These are phyloP conservation scores for Crithidia bombi DNA, from an alignment of 208 protist genomes.

Conservation along the genomic window DNA sequence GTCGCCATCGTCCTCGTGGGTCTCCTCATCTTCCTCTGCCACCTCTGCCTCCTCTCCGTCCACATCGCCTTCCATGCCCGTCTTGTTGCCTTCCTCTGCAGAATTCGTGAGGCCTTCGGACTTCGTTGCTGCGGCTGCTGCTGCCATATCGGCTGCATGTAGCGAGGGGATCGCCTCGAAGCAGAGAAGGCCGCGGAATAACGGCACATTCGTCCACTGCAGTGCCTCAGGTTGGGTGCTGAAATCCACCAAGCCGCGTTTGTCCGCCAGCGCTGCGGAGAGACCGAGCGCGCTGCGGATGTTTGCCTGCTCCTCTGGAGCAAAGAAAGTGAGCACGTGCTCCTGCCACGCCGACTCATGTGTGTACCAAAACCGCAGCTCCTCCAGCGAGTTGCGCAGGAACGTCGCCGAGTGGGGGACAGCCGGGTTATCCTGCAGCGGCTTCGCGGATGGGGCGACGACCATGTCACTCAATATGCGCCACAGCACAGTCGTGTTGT, in stretches of 20 bases:
- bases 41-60: not conserved
- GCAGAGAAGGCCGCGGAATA: constrained; percentile 71
- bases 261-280: not conserved
- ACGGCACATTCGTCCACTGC: constrained; percentile 40
- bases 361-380: constrained; percentile 53
- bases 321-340: constrained; percentile 45
- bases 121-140: not conserved
- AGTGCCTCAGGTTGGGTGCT: not conserved
- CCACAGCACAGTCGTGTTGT: constrained; percentile 31
- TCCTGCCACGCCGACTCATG: constrained; percentile 58
- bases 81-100: too few relatives aligned
- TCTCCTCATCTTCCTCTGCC: not conserved
- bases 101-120: too few relatives aligned
- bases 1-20: not conserved
- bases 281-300: constrained; percentile 18
- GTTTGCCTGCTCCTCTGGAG: constrained; percentile 28
- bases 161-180: constrained; percentile 45
- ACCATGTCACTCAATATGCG: constrained; percentile 18
- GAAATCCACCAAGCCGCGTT: constrained; percentile 1
- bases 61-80: not conserved
- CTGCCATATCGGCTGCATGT: not conserved
- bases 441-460: constrained; percentile 5
- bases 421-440: constrained; percentile 6
- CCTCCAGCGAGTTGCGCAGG: constrained; percentile 53
- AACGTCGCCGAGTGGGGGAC: constrained; percentile 11